Percentiles rank a stretch among this genome's conserved stretches.
Evolutionary conservation across 805 yeast genomes (phyloP).

Genomic region (Cyberlindnera mycetangii): DNA sequence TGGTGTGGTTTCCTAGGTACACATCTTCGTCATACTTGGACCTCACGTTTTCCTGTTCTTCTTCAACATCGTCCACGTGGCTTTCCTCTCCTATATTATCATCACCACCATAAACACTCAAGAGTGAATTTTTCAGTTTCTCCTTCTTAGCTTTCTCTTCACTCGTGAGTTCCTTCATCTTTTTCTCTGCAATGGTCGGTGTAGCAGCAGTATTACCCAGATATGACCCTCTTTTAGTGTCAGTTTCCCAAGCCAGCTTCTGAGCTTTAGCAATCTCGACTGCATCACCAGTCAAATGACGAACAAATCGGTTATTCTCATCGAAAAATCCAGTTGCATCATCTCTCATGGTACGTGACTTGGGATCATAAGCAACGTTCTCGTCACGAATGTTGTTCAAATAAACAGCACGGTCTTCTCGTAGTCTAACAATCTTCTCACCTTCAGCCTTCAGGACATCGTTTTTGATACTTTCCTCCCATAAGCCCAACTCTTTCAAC

Average conservation of each 20-base stretch:
- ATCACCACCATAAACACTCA: conserved; percentile 12
- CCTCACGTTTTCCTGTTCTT: conserved; percentile 16
- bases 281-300: conserved; percentile 57
- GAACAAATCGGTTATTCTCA: conserved; percentile 46
- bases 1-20: conserved; percentile 36
- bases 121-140: conserved; percentile 28
- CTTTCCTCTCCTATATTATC: conserved; percentile 1
- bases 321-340: conserved; percentile 33
- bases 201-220: conserved; percentile 36
- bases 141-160: conserved; percentile 30
- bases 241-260: conserved; percentile 45
- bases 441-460: conserved; percentile 32
- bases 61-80: conserved; percentile 8
- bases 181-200: conserved; percentile 44
- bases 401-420: conserved; percentile 78
- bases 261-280: conserved; percentile 46
- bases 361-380: conserved; percentile 51
- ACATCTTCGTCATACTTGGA: conserved; percentile 38
- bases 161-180: conserved; percentile 33
- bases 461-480: conserved; percentile 17
- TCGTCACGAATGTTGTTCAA: conserved; percentile 44
- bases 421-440: conserved; percentile 52
- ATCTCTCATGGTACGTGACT: conserved; percentile 40
- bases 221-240: conserved; percentile 29
- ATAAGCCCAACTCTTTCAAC: conserved; percentile 37